Conservation (phyloP, 140 eudicot species). For the Flaveria floridana region DNA sequence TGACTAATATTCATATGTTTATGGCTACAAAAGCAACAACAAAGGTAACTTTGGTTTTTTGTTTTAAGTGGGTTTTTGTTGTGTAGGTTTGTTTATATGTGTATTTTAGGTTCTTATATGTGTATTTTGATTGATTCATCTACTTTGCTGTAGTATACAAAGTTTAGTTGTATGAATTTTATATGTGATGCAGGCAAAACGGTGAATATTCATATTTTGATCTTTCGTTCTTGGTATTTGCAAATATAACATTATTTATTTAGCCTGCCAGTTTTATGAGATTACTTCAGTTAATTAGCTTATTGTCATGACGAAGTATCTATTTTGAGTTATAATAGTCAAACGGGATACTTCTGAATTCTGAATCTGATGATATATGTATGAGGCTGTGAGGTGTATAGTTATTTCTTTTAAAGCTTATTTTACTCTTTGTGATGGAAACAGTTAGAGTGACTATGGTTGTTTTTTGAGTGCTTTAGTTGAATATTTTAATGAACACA, state of each 20-base stretch:
- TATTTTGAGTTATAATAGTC: background rate
- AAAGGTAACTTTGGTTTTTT: conserved; percentile 45
- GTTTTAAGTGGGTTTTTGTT: background rate
- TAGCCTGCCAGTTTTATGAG: background rate
- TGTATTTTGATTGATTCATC: background rate
- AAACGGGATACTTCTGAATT: background rate
- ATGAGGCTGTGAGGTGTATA: background rate
- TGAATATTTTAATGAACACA: background rate
- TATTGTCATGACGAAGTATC: background rate
- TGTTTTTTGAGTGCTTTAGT: background rate
- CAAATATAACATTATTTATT: background rate
- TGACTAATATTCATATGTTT: too few species aligned
- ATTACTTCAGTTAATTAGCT: background rate
- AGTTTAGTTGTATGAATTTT: background rate
- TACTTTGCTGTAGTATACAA: background rate
- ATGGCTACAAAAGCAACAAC: conserved; percentile 41
- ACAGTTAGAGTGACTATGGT: background rate
- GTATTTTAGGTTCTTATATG: background rate
- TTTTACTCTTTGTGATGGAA: background rate
- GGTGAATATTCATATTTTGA: background rate
- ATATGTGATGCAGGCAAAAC: too few species aligned
- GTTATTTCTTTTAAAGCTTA: background rate
- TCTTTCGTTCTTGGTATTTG: background rate
- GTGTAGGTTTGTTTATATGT: background rate
- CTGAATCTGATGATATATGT: background rate